Evolutionary conservation across 2,329 filamentous ascomycete species (phyloP).

Genomic region (Penicillium freii): DNA sequence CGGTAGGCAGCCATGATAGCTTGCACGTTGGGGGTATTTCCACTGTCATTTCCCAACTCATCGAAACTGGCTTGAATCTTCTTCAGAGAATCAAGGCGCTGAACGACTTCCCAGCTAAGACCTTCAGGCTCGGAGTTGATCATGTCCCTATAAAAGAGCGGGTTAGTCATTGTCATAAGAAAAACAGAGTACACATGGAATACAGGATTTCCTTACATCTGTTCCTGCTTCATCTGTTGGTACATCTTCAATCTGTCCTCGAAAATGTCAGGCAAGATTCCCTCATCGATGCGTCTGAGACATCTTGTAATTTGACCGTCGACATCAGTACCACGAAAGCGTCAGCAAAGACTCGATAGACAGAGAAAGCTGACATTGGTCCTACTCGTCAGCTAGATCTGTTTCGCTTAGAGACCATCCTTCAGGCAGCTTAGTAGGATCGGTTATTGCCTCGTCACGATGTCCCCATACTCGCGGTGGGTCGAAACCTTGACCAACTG

Average conservation of each 20-base stretch:
- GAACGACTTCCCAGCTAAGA: not conserved
- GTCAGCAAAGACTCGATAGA: not conserved
- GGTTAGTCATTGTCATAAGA: not conserved
- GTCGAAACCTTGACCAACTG: not conserved
- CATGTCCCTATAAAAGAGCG: not conserved
- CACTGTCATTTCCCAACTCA: not conserved
- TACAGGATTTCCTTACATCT: not conserved
- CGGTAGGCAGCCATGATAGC: not conserved
- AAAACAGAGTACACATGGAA: not conserved
- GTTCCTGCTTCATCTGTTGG: not conserved
- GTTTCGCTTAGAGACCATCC: not conserved
- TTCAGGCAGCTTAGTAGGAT: not conserved
- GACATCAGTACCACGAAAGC: not conserved
- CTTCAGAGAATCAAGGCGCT: not conserved
- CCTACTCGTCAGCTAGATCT: not conserved
- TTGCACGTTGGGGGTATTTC: not conserved
- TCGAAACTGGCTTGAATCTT: not conserved
- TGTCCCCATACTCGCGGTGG: not conserved
- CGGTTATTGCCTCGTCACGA: not conserved
- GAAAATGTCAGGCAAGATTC: not conserved
- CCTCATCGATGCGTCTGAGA: not conserved
- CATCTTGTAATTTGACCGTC: not conserved
- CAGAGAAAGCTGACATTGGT: not conserved
- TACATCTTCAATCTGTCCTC: not conserved
- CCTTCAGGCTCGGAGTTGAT: not conserved